A percentile compares a stretch with the other conserved stretches of the same genome.
Evolutionary conservation across 371 early-diverging fungal genomes (phyloP).

Genomic region (Apophysomyces ossiformis): DNA sequence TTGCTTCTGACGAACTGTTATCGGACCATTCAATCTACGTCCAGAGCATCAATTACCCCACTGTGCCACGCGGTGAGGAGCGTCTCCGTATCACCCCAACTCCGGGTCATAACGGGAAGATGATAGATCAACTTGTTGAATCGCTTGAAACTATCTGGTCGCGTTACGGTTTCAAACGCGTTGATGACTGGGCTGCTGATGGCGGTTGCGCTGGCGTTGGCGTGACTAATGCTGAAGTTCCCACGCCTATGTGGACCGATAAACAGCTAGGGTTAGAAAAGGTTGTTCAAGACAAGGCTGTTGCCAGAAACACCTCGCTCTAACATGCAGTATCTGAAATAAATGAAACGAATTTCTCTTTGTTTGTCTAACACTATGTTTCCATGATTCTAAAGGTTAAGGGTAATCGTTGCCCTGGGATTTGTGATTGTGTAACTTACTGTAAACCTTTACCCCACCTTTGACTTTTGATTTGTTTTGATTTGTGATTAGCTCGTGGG

Average conservation of each 20-base stretch:
- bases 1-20: constrained; percentile 91
- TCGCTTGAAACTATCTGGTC: constrained; percentile 89
- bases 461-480: too few species aligned
- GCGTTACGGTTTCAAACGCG: constrained; percentile 82
- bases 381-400: too few species aligned
- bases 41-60: constrained; percentile 98
- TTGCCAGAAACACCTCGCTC: constrained; percentile 3
- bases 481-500: too few species aligned
- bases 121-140: constrained; percentile 85
- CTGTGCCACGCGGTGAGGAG: constrained; percentile 95
- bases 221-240: constrained; percentile 30
- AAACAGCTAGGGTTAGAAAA: constrained; percentile 54
- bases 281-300: constrained; percentile 21
- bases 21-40: constrained; percentile 92
- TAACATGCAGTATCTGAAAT: background rate
- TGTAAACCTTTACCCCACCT: too few species aligned
- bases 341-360: background rate
- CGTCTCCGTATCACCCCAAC: constrained; percentile 97
- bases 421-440: too few species aligned
- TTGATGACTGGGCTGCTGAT: constrained; percentile 80
- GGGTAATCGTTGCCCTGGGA: too few species aligned
- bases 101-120: constrained; percentile 86
- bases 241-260: constrained; percentile 69
- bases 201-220: constrained; percentile 95
- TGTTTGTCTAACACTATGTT: background rate